Base-by-base conservation (phyloP, 2,329 filamentous ascomycete genomes). In the Ophiognomonia clavigignenti-juglandacearum region DNA sequence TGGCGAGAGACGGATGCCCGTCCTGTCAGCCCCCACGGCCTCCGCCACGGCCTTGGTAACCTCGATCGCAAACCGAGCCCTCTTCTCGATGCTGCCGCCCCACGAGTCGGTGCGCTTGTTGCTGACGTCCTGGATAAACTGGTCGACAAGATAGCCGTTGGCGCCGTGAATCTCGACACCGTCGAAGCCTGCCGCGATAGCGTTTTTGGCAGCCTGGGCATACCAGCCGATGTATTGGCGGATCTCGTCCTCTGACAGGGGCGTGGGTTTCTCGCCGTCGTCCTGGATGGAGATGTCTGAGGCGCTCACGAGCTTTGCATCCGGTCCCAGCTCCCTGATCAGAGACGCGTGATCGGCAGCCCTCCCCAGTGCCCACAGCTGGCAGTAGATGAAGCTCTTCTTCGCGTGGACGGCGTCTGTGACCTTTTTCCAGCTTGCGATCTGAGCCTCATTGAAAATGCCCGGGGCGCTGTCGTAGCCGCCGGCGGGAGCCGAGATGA, bases 351-450 rank as follows among this genome's bases (percentile, higher is more conserved):
- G 52, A 56, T 75, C 52, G 4, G 66, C 68, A 19, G 59, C 59
- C 0, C 69, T 67, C 0, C 69, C 69, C 0, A 68, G 62, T 11
- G 63, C 61, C 67, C 67, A 85, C 0, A 86, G 67, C 61, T 86
- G 83, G n/a, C 73, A 60, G 61, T 74, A 85, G 51, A 84, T 79
- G 56, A 70, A 76, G 32, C 70, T 72, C 35, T 78, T 78, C 54
- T 80, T 77, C 23, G 69, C 69, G 62, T 86, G 83, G 1, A 86
- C 80, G 2, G 74, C 77, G 39, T 78, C 72, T 2, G 77, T 79
- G 23, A 86, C 65, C 46, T 70, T 65, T 13, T 71, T 75, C 83
- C 82, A 86, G 0, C 69, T 75, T 1, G 69, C 68, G 38, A 78
- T 68, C 54, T 84, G 80, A 19, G 66, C 70, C 1, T 70, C 60